Conservation (phyloP, 768 basidiomycete genomes). For the Pholiota conissans region DNA sequence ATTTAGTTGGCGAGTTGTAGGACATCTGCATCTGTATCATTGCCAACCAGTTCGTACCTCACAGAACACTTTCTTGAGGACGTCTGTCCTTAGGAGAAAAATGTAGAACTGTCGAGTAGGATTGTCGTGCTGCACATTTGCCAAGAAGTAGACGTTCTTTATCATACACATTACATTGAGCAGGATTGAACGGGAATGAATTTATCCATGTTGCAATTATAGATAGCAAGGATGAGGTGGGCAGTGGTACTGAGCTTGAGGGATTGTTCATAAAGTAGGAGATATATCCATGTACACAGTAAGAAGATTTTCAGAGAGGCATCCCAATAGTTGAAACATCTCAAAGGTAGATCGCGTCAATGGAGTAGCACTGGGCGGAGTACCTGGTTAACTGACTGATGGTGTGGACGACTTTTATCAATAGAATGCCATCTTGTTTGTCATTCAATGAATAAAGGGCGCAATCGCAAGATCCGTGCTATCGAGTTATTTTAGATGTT, state of each 20-base stretch:
- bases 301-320: constrained; percentile 18
- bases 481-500: not conserved
- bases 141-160: not conserved
- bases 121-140: not conserved
- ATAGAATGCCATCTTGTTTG: constrained; percentile 6
- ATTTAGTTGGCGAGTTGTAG: not conserved
- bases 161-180: not conserved
- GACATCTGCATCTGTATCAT: too few species aligned
- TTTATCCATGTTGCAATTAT: not conserved
- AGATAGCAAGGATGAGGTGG: constrained; percentile 7
- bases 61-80: too few species aligned
- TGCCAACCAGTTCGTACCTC: too few species aligned
- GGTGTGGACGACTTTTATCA: constrained; percentile 12
- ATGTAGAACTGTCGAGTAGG: constrained; percentile 5
- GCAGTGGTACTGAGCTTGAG: constrained; percentile 23
- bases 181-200: not conserved
- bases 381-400: constrained; percentile 7
- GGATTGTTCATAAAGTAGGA: constrained; percentile 25
- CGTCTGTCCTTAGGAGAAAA: not conserved
- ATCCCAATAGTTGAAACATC: constrained; percentile 18
- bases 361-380: not conserved
- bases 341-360: constrained; percentile 5
- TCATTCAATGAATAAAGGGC: not conserved
- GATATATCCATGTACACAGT: constrained; percentile 22
- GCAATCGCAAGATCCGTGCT: not conserved